Base-by-base conservation (phyloP, 768 basidiomycete genomes). In the Tricholoma hemisulphureum region DNA sequence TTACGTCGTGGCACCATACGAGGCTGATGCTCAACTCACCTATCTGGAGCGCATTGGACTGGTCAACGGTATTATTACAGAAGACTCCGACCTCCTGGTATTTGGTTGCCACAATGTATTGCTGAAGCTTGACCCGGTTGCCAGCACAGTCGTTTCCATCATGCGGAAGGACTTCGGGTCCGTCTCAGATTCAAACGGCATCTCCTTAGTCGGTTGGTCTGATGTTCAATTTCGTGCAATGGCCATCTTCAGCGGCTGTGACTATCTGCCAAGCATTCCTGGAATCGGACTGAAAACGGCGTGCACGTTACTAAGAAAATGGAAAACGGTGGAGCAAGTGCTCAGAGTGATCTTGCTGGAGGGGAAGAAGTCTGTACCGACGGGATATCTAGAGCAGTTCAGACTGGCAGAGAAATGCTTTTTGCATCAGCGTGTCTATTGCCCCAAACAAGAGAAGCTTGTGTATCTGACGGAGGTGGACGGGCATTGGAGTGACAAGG, bases 21-120 rank as follows among this genome's bases (percentile, higher is more conserved):
- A 99, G 78, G 97, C 97, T 0, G 97, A 99, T 67, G 94, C 97
- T 1, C 97, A 99, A 71, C 83, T 99, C 56, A 89, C 93, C 45
- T 98, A 89, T 73, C 83, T 99, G 43, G 97, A 98, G 68, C 84
- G 83, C 50, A 71, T 77, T 41, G 93, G 93, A 16, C 65, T 91
- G 31, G 91, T 94, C 37, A 89, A 95, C 69, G 97, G 87, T 2
- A 88, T 99, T 70, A 83, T 99, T 63, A 98, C 97, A 1, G 97
- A 99, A 74, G 97, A 98, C 73, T 98, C 95, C 0, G 97, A 99
- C 71, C 80, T 99, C 26, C 87, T 98, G 58, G 95, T 99, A 49
- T 98, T 97, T 67, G 97, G 96, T n/a, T 96, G 94, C 74, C 82
- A 82, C 63, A 87, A 83, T 53, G 94, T 97, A 10, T 82, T 97